These are phyloP conservation scores for Phanerochaete carnosa DNA, from an alignment of 768 basidiomycete genomes.

Conservation along the genomic window DNA sequence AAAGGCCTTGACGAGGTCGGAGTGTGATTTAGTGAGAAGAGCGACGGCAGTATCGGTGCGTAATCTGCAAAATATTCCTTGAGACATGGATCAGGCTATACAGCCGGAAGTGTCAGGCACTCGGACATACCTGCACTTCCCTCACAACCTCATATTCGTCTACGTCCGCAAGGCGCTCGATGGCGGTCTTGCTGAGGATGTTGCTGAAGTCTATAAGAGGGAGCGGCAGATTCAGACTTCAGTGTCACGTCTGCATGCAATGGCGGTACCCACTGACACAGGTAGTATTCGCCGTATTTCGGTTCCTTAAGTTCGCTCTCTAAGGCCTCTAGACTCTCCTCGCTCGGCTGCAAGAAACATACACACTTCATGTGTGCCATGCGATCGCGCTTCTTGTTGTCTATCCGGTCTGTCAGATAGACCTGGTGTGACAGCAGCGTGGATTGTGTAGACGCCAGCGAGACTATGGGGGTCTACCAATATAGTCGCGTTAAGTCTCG, in stretches of 20 bases:
- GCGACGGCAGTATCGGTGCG: slow-evolving; percentile 75
- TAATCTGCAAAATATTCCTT: slow-evolving; percentile 99
- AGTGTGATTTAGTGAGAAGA: slow-evolving; percentile 83
- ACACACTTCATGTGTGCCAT: slow-evolving; percentile 98
- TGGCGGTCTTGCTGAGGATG: slow-evolving; percentile 81
- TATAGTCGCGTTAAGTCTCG: background rate
- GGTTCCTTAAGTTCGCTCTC: slow-evolving; percentile 84
- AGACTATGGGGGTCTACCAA: slow-evolving; percentile 87
- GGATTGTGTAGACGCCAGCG: slow-evolving; percentile 91
- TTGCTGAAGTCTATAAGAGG: slow-evolving; percentile 84
- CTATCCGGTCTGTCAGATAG: slow-evolving; percentile 96
- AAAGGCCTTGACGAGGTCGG: slow-evolving; percentile 62
- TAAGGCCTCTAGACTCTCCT: slow-evolving; percentile 79
- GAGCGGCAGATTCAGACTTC: background rate
- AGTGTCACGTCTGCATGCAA: background rate
- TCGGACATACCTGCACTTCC: slow-evolving; percentile 81
- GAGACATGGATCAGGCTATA: slow-evolving; percentile 14
- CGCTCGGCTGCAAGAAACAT: slow-evolving; percentile 83
- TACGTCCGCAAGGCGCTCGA: slow-evolving; percentile 89
- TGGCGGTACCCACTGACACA: slow-evolving; percentile 87
- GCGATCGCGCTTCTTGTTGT: slow-evolving; percentile 86
- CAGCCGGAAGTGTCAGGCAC: background rate
- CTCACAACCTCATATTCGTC: slow-evolving; percentile 96
- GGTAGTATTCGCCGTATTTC: slow-evolving; percentile 96
- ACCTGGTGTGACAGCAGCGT: slow-evolving; percentile 92